phyloP scores from a whole-genome alignment of 2,329 filamentous ascomycete genomes.

The Paradendryphiella salina region DNA sequence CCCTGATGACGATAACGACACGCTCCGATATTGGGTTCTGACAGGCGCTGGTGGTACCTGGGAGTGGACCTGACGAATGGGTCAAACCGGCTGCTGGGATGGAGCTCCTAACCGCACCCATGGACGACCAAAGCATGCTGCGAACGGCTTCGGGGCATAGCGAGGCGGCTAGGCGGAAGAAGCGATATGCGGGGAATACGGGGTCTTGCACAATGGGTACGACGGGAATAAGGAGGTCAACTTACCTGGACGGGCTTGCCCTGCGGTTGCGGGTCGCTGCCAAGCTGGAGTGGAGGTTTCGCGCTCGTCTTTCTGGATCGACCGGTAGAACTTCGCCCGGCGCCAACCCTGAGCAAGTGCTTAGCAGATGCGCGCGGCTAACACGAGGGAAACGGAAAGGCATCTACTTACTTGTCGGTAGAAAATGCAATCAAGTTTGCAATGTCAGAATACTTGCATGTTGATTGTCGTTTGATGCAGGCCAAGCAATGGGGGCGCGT shows the following conservation, averaged over 20 bases:
- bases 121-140: not conserved
- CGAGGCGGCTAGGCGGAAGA: no score
- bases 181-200: constrained; percentile 9
- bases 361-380: constrained; percentile 21
- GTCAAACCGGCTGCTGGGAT: constrained; percentile 19
- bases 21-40: constrained; percentile 38
- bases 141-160: no score
- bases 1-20: constrained; percentile 45
- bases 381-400: not conserved
- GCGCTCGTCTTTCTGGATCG: constrained; percentile 36
- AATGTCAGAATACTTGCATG: constrained; percentile 74
- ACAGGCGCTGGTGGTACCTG: constrained; percentile 38
- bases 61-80: constrained; percentile 12
- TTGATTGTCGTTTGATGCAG: constrained; percentile 76
- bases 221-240: constrained; percentile 20
- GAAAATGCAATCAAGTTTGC: constrained; percentile 67
- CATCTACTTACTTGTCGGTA: constrained; percentile 59
- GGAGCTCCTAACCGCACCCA: not conserved
- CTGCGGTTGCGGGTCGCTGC: constrained; percentile 29
- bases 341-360: constrained; percentile 31
- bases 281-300: constrained; percentile 32
- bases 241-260: constrained; percentile 37
- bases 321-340: constrained; percentile 26
- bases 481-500: constrained; percentile 60
- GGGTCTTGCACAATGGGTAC: constrained; percentile 15